Base-by-base conservation (phyloP, 2,329 filamentous ascomycete species). In the Trichoderma harzianum region DNA sequence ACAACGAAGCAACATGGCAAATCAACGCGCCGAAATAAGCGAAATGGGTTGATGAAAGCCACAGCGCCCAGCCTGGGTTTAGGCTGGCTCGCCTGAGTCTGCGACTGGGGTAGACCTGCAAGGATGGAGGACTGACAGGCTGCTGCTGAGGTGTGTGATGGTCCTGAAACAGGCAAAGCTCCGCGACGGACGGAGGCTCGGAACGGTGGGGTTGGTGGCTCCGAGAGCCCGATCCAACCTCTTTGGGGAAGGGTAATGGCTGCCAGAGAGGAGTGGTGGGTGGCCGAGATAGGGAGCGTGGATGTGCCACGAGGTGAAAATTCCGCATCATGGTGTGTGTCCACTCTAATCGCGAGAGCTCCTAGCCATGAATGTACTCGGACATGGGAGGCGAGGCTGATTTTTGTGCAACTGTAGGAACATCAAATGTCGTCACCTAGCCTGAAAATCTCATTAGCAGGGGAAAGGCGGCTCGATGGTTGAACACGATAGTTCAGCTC, bases 31-130 rank as follows among this genome's bases (percentile, higher is more conserved):
- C 32, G 34, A 39, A 55, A 57, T 72, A 72, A 72, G 71, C 71
- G 71, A 72, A 70, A 72, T 72, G 66, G 66, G 71, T 36, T 70
- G 66, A 39, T 28, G 61, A 70, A 72, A 70, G 66, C 66, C 66
- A 64, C 61, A 39, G 24, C 34, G 58, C 65, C 64, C 58, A 65
- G 63, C 43, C 36, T 47, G 18, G 39, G 70, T 43, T 61, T 34
- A 55, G 55, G 11, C 43, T 14, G 32, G 70, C 43, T 61, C 51
- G 64, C 39, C 55, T 55, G 30, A 64, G 28, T 47, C 62, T 51
- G 60, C 43, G 26, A 64, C 60, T 55, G 64, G 47, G 64, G 55
- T 67, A 64, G 12, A 39, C 11, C 16, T 47, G 66, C 21, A 39
- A 36, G 66, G 66, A 51, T 34, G 11, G 57, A 47, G 30, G 67